Evolutionary conservation across 257 asterid species (phyloP), one percentile per base, ranked within the genome.

Genomic region (Solanum chiquidenum): DNA sequence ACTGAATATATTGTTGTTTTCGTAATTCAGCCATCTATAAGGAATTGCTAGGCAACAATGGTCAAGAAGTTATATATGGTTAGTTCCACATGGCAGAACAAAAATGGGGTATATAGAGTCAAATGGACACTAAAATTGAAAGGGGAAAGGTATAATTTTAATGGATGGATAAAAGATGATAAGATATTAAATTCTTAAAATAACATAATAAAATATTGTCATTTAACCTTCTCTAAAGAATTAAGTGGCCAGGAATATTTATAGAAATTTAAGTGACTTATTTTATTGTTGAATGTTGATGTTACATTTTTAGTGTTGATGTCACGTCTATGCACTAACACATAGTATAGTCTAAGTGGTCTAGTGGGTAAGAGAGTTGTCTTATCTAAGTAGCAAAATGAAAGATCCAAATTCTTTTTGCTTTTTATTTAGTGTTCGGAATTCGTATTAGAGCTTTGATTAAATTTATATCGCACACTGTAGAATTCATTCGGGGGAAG

Each of bases 361-460:
- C 38, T 25, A 46, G 68, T 46, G 85, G 85, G 85, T 46, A 80
- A 80, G 68, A 79, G 85, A 29, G 85, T 80, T 80, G 68, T 80
- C 68, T 80, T 29, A 80, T 46, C 85, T 46, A 80, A 80, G 42
- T 11, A 46, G 68, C 29, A 46, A 44, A 42, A 35, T 73, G 46
- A 34, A 18, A 73, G 29, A 55, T 58, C 87, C 62, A 18, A 16
- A 52, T 52, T 52, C 62, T 52, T 1, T 52, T 18, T 52, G 7
- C 60, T 16, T 16, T 52, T 52, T 16, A 52, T 16, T 52, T 16
- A 52, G n/a, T 52, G 62, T 52, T 18, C 4, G 4, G 0, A 52
- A 52, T 52, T 0, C 4, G 1, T 5, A 2, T 52, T 52, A 0
- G 9, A 52, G 9, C 9, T 16, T 52, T 0, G 9, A 52, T 52